A percentile compares a stretch with the other conserved stretches of the same genome.
Conservation (phyloP, 129 eudicot species). For the Artemisia argyi region DNA sequence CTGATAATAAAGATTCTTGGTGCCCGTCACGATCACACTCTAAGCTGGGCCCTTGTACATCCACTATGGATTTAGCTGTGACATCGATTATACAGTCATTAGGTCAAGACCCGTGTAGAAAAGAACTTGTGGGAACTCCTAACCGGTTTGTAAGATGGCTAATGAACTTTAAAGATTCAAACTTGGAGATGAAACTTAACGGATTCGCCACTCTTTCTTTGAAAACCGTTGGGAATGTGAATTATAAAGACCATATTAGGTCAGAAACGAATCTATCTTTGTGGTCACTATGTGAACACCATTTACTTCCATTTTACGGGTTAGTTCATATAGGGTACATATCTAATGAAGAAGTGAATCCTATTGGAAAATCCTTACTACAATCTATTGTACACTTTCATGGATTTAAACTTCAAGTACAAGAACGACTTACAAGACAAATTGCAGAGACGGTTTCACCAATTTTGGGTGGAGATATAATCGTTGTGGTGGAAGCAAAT, state of each 20-base stretch:
- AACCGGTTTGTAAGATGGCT: slow-evolving; percentile 74
- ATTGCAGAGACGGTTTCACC: slow-evolving; percentile 88
- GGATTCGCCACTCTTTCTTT: slow-evolving; percentile 34
- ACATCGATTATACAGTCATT: slow-evolving; percentile 56
- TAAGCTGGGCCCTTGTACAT: slow-evolving; percentile 32
- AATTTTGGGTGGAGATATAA: slow-evolving; percentile 69
- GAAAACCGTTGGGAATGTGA: slow-evolving; percentile 28
- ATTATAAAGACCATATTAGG: slow-evolving; percentile 32
- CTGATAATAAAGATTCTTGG: slow-evolving; percentile 47
- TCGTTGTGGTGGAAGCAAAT: slow-evolving; percentile 87
- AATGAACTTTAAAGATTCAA: slow-evolving; percentile 53
- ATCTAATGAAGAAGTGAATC: slow-evolving; percentile 40
- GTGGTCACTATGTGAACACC: slow-evolving; percentile 98
- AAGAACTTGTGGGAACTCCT: slow-evolving; percentile 80
- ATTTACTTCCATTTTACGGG: slow-evolving; percentile 92
- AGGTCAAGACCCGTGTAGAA: slow-evolving; percentile 80
- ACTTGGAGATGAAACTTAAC: slow-evolving; percentile 71
- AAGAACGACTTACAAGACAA: slow-evolving; percentile 92
- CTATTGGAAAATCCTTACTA: slow-evolving; percentile 53
- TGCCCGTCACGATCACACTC: slow-evolving; percentile 57
- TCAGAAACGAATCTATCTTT: slow-evolving; percentile 64
- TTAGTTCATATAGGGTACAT: slow-evolving; percentile 85
- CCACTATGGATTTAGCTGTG: slow-evolving; percentile 57
- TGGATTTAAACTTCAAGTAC: slow-evolving; percentile 94
- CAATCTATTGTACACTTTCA: slow-evolving; percentile 86